phyloP scores from a whole-genome alignment of 2,329 filamentous ascomycete genomes.

The Amphichorda felina region DNA sequence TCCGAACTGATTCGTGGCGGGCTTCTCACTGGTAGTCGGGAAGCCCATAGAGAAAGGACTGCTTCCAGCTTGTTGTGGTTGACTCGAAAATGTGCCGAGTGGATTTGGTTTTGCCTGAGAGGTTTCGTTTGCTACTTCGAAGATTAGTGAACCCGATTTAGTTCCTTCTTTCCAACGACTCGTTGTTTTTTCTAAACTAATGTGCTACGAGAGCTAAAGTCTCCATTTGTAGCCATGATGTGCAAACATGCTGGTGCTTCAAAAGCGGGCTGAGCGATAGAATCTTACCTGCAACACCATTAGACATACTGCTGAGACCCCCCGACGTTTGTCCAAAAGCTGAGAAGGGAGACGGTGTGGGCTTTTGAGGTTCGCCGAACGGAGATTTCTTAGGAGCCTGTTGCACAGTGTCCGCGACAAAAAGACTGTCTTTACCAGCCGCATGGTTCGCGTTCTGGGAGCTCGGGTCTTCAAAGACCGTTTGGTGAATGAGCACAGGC shows the following conservation, averaged over 20 bases:
- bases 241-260: background rate
- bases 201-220: background rate
- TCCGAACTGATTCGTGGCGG: background rate
- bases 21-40: background rate
- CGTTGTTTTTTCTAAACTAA: too few relatives aligned
- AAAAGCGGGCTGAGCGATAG: background rate
- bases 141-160: conserved; percentile 2
- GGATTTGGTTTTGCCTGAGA: background rate
- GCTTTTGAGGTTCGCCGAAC: conserved; percentile 2
- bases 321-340: background rate
- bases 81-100: background rate
- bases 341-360: background rate
- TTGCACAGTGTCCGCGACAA: background rate
- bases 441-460: background rate
- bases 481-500: conserved; percentile 42
- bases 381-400: background rate
- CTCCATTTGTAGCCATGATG: background rate
- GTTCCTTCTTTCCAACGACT: background rate
- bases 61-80: background rate
- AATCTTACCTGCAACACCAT: conserved; percentile 3
- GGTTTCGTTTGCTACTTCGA: background rate
- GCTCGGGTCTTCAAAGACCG: conserved; percentile 28
- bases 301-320: background rate
- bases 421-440: background rate
- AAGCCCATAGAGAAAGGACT: conserved; percentile 2